Evolutionary conservation across 305 asterid species (phyloP).

Genomic region (Fraxinus floribunda): DNA sequence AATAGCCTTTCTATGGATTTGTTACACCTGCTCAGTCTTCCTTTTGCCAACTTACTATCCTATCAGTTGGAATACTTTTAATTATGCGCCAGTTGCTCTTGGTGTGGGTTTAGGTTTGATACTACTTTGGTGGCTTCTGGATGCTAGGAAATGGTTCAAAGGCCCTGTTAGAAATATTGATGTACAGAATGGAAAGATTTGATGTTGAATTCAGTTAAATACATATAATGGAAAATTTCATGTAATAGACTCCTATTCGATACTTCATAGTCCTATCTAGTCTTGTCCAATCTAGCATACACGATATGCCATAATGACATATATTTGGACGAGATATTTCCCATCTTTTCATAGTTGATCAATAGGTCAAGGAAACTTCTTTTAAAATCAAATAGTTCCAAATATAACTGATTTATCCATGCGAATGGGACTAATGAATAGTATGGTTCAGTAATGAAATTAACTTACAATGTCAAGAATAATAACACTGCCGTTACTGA

Average conservation of each 20-base stretch:
- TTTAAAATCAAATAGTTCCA: constrained; percentile 7
- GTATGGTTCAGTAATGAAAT: not conserved
- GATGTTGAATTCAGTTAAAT: not conserved
- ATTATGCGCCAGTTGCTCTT: constrained; percentile 41
- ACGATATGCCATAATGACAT: not conserved
- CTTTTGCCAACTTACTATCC: constrained; percentile 44
- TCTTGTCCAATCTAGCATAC: not conserved
- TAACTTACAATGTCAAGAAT: not conserved
- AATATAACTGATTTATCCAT: not conserved
- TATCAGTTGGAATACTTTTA: constrained; percentile 38
- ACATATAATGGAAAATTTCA: not conserved
- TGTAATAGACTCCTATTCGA: not conserved
- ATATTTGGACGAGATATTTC: not conserved
- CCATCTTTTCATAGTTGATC: not conserved
- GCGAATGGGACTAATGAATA: not conserved
- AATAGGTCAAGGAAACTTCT: not conserved
- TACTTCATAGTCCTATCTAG: not conserved
- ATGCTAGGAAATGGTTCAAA: constrained; percentile 51
- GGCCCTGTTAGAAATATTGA: constrained; percentile 51
- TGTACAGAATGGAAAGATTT: constrained; percentile 29
- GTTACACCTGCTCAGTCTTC: constrained; percentile 45
- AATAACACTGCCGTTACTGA: not conserved
- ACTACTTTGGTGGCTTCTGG: constrained; percentile 45
- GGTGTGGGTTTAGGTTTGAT: constrained; percentile 29
- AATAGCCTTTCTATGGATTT: constrained; percentile 44